phyloP scores from a whole-genome alignment of 2,329 filamentous ascomycete genomes.

The Coniella lustricola region DNA sequence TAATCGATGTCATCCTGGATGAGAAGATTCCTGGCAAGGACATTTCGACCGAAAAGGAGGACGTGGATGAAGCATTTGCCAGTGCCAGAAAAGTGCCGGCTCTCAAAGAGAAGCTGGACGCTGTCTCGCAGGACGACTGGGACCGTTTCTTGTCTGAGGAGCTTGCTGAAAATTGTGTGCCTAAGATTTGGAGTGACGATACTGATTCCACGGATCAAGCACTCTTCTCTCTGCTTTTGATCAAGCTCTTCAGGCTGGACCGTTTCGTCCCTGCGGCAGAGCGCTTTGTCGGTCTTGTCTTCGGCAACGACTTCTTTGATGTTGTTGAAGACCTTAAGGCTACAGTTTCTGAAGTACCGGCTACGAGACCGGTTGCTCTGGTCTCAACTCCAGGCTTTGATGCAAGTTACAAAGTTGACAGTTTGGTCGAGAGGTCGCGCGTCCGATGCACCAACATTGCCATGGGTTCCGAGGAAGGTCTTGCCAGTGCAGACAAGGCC shows the following conservation, averaged over 20 bases:
- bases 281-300: slow-evolving; percentile 79
- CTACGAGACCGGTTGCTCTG: slow-evolving; percentile 79
- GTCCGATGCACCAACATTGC: slow-evolving; percentile 92
- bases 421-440: slow-evolving; percentile 75
- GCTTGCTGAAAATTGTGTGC: slow-evolving; percentile 76
- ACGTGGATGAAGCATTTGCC: slow-evolving; percentile 60
- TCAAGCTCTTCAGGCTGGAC: slow-evolving; percentile 94
- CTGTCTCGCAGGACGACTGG: slow-evolving; percentile 60
- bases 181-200: slow-evolving; percentile 63
- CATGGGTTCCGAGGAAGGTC: slow-evolving; percentile 95
- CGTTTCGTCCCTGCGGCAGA: slow-evolving; percentile 90
- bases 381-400: slow-evolving; percentile 96
- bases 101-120: slow-evolving; percentile 66
- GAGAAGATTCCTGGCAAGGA: slow-evolving; percentile 68
- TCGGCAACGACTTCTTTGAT: slow-evolving; percentile 76
- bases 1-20: slow-evolving; percentile 84
- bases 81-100: slow-evolving; percentile 62
- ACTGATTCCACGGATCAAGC: slow-evolving; percentile 64
- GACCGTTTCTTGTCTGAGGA: slow-evolving; percentile 78
- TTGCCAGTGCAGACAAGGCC: slow-evolving; percentile 89
- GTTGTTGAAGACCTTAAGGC: slow-evolving; percentile 77
- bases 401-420: slow-evolving; percentile 98
- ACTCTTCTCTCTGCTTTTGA: slow-evolving; percentile 74
- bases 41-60: slow-evolving; percentile 60
- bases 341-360: slow-evolving; percentile 76